Conservation (phyloP, 2,329 filamentous ascomycete genomes). For the Arthrobotrys megalospora region DNA sequence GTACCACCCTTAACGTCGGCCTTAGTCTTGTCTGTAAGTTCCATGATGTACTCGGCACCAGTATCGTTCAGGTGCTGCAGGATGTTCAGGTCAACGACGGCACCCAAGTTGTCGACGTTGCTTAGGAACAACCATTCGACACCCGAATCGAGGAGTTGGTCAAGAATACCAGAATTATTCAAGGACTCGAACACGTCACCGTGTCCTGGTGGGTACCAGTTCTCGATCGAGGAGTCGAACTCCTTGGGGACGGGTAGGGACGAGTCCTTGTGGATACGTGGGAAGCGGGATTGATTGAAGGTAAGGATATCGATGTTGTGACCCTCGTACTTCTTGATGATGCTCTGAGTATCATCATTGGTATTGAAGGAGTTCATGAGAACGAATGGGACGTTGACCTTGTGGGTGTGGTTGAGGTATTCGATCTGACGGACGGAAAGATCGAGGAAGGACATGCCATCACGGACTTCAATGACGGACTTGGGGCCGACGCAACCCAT, state of each 20-base stretch:
- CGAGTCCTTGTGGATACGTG: slow-evolving; percentile 97
- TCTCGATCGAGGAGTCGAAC: slow-evolving; percentile 86
- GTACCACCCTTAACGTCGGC: slow-evolving; percentile 99
- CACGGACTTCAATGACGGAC: slow-evolving; percentile 98
- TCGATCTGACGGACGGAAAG: slow-evolving; percentile 98
- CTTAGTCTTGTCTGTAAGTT: slow-evolving; percentile 99
- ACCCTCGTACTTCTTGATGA: slow-evolving; percentile 99
- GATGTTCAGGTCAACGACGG: slow-evolving; percentile 97
- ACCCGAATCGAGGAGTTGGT: slow-evolving; percentile 93
- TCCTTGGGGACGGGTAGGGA: slow-evolving; percentile 94
- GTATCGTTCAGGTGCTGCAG: slow-evolving; percentile 99
- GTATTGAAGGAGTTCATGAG: slow-evolving; percentile 99
- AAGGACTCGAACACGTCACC: slow-evolving; percentile 99
- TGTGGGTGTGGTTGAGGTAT: slow-evolving; percentile 98
- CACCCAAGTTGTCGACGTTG: slow-evolving; percentile 98
- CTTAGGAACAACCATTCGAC: slow-evolving; percentile 99
- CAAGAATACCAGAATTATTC: slow-evolving; percentile 98
- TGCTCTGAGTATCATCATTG: slow-evolving; percentile 95
- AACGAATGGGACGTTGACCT: slow-evolving; percentile 96
- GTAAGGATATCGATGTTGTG: slow-evolving; percentile 99
- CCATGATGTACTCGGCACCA: slow-evolving; percentile 98
- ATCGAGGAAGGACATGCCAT: slow-evolving; percentile 99
- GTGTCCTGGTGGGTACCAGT: slow-evolving; percentile 99
- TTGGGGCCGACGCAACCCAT: slow-evolving; percentile 99
- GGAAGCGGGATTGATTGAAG: slow-evolving; percentile 99